phyloP scores from a whole-genome alignment of 805 yeast species.

The Ogataea methylovora region DNA sequence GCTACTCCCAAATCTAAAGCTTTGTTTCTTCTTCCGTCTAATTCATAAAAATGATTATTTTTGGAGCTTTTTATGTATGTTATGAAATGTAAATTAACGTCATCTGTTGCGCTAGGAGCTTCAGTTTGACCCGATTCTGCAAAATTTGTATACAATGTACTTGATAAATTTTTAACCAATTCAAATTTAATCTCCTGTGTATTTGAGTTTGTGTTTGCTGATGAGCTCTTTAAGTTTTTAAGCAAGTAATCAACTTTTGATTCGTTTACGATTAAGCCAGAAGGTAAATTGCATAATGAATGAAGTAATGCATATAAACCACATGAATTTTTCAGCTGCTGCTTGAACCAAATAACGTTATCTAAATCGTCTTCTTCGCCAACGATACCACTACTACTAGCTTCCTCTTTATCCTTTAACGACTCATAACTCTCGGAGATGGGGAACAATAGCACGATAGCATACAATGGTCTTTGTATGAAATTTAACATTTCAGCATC shows the following conservation, averaged over 20 bases:
- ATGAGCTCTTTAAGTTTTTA: conserved; percentile 1
- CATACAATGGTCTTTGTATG: conserved; percentile 73
- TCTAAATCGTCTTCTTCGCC: conserved; percentile 23
- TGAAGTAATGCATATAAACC: conserved; percentile 88
- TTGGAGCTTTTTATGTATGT: conserved; percentile 49
- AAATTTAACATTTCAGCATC: conserved; percentile 78
- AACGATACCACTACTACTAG: conserved; percentile 5
- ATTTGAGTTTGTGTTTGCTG: conserved; percentile 9
- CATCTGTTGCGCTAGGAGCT: conserved; percentile 51
- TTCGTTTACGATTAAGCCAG: conserved; percentile 34
- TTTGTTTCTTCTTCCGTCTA: conserved; percentile 83
- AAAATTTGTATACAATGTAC: conserved; percentile 30
- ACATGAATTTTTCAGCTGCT: conserved; percentile 82
- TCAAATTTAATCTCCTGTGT: conserved; percentile 16
- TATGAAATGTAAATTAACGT: conserved; percentile 68
- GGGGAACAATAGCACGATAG: conserved; percentile 78
- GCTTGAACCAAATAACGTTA: conserved; percentile 69
- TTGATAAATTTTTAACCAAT: conserved; percentile 19
- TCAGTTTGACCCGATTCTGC: conserved; percentile 56
- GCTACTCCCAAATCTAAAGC: conserved; percentile 53
- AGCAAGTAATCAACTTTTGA: conserved; percentile 19
- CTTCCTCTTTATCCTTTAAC: conserved; percentile 28
- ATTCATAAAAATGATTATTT: conserved; percentile 61
- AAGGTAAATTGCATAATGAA: conserved; percentile 36
- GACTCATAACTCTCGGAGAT: conserved; percentile 54